Base-by-base conservation (phyloP, 768 basidiomycete genomes). In the Rhizopogon vinicolor region DNA sequence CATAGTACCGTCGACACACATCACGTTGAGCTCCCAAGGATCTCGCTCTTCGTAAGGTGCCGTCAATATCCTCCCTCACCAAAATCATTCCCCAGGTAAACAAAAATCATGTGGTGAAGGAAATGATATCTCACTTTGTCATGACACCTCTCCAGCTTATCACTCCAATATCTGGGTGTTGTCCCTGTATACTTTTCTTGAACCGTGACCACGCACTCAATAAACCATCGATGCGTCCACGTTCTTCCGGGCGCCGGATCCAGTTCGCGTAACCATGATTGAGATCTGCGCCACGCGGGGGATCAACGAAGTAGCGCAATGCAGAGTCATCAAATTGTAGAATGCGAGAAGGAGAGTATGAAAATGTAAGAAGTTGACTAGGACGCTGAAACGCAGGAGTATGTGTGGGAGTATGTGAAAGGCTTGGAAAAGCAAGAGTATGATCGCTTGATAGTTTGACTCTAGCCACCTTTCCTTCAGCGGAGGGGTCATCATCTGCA, bases 11-110 rank as follows among this genome's bases (percentile, higher is more conserved):
- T 83, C 75, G 1, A 89, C 68, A 33, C 66, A 71, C 93, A 95
- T 95, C 25, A 89, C 84, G 62, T 95, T 93, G 64, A 95, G 68
- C 41, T 89, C 86, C 84, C 86, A 93, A 0, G 77, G 76, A 25
- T 94, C 92, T 42, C 83, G 75, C 18, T 86, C 83, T 73, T 94
- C 92, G 66, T 93, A 93, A 14, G 91, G 87, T 4, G 89, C 84
- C 51, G 82, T 86, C 68, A 94, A 69, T 62, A 95, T 86, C 68
- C 90, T 92, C 71, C 52, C 78, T 76, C 77, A 67, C 70, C 54
- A 60, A 62, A 64, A 64, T 46, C 41, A 45, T 55, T 51, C 35
- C 60, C 61, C 43, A 56, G 52, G 49, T 61, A 49, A 57, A 61
- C 46, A 59, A 62, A 16, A 54, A 41, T 8, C 29, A 44, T 13